Conservation (phyloP, 116 monocot genomes). For the Dioscorea cayenensis region DNA sequence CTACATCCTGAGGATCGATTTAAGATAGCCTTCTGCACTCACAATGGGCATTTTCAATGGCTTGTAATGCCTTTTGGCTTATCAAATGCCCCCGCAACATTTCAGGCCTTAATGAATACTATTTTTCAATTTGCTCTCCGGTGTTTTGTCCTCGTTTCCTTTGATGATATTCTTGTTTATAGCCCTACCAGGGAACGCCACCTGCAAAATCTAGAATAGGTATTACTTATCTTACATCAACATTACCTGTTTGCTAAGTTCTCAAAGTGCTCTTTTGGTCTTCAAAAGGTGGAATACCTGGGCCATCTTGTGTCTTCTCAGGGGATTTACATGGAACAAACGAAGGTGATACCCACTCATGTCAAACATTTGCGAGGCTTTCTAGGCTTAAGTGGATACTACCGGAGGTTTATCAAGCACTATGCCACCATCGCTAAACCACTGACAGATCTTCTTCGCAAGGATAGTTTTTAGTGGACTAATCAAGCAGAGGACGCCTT, state of each 20-base stretch:
- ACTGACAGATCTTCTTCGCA: too few relatives aligned
- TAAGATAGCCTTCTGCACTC: slow-evolving; percentile 1
- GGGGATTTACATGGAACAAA: neutral
- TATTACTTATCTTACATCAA: neutral
- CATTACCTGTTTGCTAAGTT: neutral
- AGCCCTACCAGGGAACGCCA: neutral
- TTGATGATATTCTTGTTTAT: slow-evolving; percentile 4
- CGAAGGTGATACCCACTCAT: neutral
- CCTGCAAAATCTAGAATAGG: neutral
- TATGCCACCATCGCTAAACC: neutral
- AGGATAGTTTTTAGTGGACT: neutral
- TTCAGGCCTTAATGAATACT: slow-evolving; percentile 1
- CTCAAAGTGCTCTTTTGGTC: neutral
- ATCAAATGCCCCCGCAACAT: slow-evolving; percentile 2
- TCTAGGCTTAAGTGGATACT: slow-evolving; percentile 5
- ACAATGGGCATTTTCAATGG: too few relatives aligned
- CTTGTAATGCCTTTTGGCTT: too few relatives aligned
- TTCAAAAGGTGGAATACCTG: neutral
- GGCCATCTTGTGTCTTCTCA: slow-evolving; percentile 3
- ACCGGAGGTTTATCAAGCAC: neutral
- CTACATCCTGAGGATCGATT: too few relatives aligned
- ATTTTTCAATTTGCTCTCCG: neutral
- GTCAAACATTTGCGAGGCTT: neutral
- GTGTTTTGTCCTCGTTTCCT: neutral
- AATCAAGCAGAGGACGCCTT: neutral